Evolutionary conservation across 495 filamentous ascomycete genomes (phyloP).

Genomic region (Aspergillus sparsus): DNA sequence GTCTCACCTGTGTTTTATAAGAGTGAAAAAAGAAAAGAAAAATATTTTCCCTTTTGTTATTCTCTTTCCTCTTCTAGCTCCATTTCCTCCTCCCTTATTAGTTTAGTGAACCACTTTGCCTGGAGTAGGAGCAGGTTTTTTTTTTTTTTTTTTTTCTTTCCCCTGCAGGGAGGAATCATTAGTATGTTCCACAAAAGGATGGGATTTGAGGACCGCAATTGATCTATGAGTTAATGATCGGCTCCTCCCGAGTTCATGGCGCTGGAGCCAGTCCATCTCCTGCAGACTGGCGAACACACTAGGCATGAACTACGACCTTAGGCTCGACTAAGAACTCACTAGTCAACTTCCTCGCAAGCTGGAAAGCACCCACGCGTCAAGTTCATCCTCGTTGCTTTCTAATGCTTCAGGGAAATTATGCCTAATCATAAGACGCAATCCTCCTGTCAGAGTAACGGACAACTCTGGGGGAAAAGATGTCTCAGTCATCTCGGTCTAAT

Average conservation of each 20-base stretch:
- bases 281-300: neutral
- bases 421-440: too few species aligned
- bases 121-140: neutral
- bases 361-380: too few species aligned
- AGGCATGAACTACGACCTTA: constrained; percentile 9
- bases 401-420: too few species aligned
- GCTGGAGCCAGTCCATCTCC: neutral
- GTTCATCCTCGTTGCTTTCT: too few species aligned
- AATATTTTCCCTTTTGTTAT: neutral
- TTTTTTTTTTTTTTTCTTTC: too few species aligned
- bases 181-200: too few species aligned
- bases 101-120: neutral
- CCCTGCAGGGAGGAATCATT: too few species aligned
- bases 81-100: too few species aligned
- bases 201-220: neutral
- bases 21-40: neutral
- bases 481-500: neutral
- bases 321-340: constrained; percentile 9
- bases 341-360: constrained; percentile 1
- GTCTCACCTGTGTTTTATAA: neutral
- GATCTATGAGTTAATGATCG: constrained; percentile 21
- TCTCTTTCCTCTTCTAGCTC: neutral
- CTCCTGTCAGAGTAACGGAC: neutral
- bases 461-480: neutral
- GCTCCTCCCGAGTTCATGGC: constrained; percentile 15